phyloP scores from a whole-genome alignment of 805 yeast species.

The Wickerhamiella galacta region DNA sequence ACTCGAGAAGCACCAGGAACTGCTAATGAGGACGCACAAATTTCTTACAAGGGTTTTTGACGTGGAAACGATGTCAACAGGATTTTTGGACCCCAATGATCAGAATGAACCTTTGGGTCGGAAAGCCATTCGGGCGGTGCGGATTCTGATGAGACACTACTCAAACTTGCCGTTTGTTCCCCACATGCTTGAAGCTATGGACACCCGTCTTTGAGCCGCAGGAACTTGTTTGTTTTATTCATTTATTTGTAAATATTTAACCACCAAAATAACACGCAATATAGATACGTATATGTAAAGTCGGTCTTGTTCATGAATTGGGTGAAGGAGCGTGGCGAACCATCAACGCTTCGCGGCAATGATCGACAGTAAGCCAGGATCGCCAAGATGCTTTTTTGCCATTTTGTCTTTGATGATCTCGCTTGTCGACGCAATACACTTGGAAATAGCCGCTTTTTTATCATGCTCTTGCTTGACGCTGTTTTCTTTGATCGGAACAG shows the following conservation, averaged over 20 bases:
- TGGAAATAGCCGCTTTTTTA: conserved; percentile 4
- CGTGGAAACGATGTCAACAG: neutral
- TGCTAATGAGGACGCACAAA: conserved; percentile 12
- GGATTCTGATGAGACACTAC: conserved; percentile 1
- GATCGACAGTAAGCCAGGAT: neutral
- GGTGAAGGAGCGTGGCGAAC: no score
- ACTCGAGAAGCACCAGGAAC: conserved; percentile 10
- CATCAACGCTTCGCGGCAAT: neutral
- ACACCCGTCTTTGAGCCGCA: neutral
- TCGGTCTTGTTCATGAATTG: no score
- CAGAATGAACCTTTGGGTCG: conserved; percentile 3
- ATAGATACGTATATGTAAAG: no score
- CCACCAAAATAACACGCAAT: no score
- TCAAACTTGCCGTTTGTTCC: conserved; percentile 1
- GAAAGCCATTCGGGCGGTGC: conserved; percentile 2
- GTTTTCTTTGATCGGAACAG: conserved; percentile 36
- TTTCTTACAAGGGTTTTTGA: conserved; percentile 4
- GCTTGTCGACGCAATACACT: conserved; percentile 1
- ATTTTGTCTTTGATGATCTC: neutral
- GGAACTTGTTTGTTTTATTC: no score
- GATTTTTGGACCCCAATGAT: neutral
- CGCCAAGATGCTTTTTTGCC: neutral
- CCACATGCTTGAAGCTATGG: neutral
- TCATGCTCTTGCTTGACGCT: conserved; percentile 57
- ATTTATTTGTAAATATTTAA: no score